These are phyloP conservation scores for Torrubiella hemipterigena DNA, from an alignment of 2,329 filamentous ascomycete species.

Conservation along the genomic window DNA sequence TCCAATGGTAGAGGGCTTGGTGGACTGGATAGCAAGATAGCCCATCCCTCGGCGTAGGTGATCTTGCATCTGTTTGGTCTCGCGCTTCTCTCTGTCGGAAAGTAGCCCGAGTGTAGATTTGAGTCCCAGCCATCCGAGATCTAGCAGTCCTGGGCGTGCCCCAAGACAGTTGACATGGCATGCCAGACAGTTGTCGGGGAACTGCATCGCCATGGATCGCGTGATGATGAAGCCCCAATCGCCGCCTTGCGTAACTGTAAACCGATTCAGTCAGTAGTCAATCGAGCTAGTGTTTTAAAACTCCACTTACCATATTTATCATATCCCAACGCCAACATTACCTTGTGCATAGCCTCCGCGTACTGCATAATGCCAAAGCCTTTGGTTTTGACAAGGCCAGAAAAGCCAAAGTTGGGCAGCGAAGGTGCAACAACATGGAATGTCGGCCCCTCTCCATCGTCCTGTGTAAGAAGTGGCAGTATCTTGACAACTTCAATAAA, in stretches of 20 bases:
- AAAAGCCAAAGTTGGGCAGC: conserved; percentile 39
- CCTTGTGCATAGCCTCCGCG: conserved; percentile 47
- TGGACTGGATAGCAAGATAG: conserved; percentile 29
- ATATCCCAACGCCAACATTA: conserved; percentile 58
- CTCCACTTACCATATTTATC: conserved; percentile 16
- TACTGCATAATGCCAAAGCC: conserved; percentile 22
- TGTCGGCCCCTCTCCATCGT: conserved; percentile 19
- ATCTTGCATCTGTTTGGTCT: conserved; percentile 41
- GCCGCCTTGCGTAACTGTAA: conserved; percentile 41
- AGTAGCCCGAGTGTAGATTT: conserved; percentile 1
- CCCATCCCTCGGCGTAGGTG: conserved; percentile 40
- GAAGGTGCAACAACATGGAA: conserved; percentile 49
- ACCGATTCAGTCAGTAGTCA: background rate
- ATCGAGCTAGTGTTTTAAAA: background rate
- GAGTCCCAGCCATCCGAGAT: conserved; percentile 14
- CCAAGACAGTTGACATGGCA: conserved; percentile 43
- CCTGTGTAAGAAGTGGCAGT: conserved; percentile 31
- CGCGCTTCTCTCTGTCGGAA: conserved; percentile 34
- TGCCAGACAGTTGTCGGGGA: conserved; percentile 39
- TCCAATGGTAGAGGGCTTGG: conserved; percentile 61
- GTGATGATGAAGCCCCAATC: conserved; percentile 59
- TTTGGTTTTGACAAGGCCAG: conserved; percentile 14
- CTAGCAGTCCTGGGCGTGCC: conserved; percentile 34
- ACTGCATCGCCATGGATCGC: conserved; percentile 43
- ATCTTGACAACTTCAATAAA: conserved; percentile 57